phyloP scores from a whole-genome alignment of 2,329 filamentous ascomycete species.

The Trichoderma citrinoviride region DNA sequence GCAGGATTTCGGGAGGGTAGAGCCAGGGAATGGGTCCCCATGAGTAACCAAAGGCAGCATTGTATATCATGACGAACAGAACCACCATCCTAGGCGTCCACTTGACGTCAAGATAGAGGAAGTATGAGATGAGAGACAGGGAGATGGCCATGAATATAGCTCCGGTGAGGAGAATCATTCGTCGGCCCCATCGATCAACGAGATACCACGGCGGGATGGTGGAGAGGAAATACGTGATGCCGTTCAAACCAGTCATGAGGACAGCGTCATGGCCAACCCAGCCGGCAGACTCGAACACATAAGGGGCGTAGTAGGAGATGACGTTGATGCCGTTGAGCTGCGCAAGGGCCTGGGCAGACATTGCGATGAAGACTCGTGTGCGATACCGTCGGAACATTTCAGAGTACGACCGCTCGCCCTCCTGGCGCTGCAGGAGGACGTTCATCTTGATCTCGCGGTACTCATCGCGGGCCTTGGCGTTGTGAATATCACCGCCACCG shows the following conservation, averaged over 20 bases:
- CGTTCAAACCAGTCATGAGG: conserved; percentile 96
- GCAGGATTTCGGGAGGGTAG: conserved; percentile 97
- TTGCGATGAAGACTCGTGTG: conserved; percentile 94
- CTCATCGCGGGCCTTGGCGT: conserved; percentile 87
- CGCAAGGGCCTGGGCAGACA: conserved; percentile 94
- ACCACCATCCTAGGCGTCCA: conserved; percentile 83
- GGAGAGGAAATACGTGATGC: conserved; percentile 81
- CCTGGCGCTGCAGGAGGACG: conserved; percentile 86
- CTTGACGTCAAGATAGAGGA: conserved; percentile 80
- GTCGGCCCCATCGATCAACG: conserved; percentile 86
- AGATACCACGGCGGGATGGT: conserved; percentile 97
- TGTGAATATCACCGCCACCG: conserved; percentile 91
- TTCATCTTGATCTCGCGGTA: conserved; percentile 99
- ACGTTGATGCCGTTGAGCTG: conserved; percentile 99
- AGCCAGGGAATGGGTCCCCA: conserved; percentile 99
- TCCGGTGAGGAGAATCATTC: conserved; percentile 84
- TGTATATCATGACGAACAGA: conserved; percentile 96
- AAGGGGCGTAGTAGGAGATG: conserved; percentile 96
- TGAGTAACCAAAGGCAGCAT: conserved; percentile 88
- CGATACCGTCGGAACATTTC: conserved; percentile 96
- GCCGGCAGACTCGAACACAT: conserved; percentile 95
- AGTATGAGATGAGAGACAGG: conserved; percentile 88
- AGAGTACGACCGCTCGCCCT: conserved; percentile 84
- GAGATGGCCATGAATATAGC: conserved; percentile 87
- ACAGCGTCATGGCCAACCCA: conserved; percentile 89